Evolutionary conservation across 208 protist species (phyloP), one percentile per base, ranked within the genome.

Genomic region (Crithidia mellificae): DNA sequence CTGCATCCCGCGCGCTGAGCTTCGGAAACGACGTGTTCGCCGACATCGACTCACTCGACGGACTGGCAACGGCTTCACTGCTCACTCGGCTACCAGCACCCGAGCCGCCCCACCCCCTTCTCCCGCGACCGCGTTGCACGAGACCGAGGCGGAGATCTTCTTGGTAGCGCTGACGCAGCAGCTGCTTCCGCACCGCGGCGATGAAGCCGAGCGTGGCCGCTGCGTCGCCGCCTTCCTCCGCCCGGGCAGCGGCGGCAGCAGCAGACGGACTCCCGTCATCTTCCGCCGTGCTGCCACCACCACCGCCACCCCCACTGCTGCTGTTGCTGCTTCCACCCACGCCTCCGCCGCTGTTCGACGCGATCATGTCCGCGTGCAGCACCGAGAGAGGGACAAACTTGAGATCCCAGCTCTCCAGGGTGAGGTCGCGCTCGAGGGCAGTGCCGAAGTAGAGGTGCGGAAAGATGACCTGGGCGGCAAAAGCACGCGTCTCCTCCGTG

Each of bases 401-500:
- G 36, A 52, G 14, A 19, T 81, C 78, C 87, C 87, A 92, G 17
- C 83, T 76, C 39, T 81, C 72, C 30, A 86, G 51, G 3, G 80
- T 74, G 24, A 80, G 39, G 51, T 63, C 78, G 24, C 57, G 65
- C 69, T 91, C 80, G 1, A 91, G 73, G 17, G 61, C 41, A 0
- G 88, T 78, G 61, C 88, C 88, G 41, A 88, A 90, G 68, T 77
- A 79, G 24, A 94, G 25, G 43, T 82, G 85, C 29, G 88, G 88
- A 24, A 94, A 53, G 22, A 94, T 72, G 9, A 94, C 84, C 56
- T 91, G 71, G 29, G 84, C 81, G 17, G 78, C 54, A 47, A 94
- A 91, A 20, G 46, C 62, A 19, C 88, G 81, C 7, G 84, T 75
- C 46, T 78, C 69, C 30, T 68, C 64, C 34, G 80, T 80, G 7